Conservation (phyloP, 164 flowering plant genomes). For the Cinnamomum chago region DNA sequence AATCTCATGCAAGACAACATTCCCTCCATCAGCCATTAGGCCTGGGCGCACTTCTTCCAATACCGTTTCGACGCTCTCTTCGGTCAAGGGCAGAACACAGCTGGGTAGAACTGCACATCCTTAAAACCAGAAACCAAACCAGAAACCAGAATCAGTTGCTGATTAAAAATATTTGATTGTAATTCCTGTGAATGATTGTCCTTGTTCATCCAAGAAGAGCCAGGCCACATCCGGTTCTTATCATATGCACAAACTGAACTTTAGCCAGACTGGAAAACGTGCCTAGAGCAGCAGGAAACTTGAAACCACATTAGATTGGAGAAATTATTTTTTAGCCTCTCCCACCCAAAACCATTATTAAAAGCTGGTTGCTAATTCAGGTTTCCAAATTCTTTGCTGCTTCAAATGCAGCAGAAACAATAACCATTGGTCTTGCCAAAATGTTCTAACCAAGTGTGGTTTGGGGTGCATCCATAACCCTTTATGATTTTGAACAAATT, state of each 20-base stretch:
- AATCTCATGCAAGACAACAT: constrained; percentile 86
- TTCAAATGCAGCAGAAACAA: neutral
- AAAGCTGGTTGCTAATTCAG: neutral
- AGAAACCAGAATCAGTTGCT: neutral
- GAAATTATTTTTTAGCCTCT: neutral
- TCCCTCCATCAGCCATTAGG: constrained; percentile 95
- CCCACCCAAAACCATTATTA: neutral
- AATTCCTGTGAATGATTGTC: neutral
- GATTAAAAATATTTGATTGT: too few relatives aligned
- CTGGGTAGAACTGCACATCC: constrained; percentile 21
- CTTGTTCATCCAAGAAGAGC: neutral
- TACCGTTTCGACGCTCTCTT: constrained; percentile 86
- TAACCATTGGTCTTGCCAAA: neutral
- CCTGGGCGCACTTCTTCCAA: constrained; percentile 81
- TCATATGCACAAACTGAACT: too few relatives aligned
- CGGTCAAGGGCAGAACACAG: constrained; percentile 63
- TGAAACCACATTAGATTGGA: neutral
- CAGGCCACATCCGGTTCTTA: neutral
- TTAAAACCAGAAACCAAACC: constrained; percentile 12
- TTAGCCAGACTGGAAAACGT: too few relatives aligned
- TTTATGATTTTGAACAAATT: too few relatives aligned
- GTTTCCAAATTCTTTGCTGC: neutral
- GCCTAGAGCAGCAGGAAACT: too few relatives aligned
- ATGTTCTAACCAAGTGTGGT: neutral
- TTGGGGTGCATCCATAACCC: neutral